These are phyloP conservation scores for Fusarium tupiense DNA, from an alignment of 2,329 filamentous ascomycete genomes.

Conservation along the genomic window DNA sequence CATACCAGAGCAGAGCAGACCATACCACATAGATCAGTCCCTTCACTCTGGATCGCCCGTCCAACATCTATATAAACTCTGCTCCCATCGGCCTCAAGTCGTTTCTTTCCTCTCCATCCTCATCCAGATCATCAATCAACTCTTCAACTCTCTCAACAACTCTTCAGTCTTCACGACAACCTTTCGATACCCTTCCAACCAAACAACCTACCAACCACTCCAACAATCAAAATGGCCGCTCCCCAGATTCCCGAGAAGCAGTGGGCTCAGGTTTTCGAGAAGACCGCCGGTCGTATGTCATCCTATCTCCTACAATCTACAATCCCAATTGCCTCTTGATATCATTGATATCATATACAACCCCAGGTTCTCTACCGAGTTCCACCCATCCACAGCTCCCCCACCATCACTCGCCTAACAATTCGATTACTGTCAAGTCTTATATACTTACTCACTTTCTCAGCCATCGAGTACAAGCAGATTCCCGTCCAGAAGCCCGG, in stretches of 20 bases:
- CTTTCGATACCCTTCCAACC: constrained; percentile 33
- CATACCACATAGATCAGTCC: constrained; percentile 21
- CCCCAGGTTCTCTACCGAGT: constrained; percentile 13
- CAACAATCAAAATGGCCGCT: constrained; percentile 44
- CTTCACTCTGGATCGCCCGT: constrained; percentile 32
- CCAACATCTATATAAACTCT: constrained; percentile 44
- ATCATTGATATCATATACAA: constrained; percentile 19
- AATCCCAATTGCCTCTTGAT: constrained; percentile 17
- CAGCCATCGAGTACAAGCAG: constrained; percentile 76
- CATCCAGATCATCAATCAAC: constrained; percentile 43
- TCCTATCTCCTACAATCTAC: background rate
- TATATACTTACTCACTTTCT: constrained; percentile 25
- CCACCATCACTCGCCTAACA: constrained; percentile 8
- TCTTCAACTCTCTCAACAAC: constrained; percentile 33
- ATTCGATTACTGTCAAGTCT: background rate
- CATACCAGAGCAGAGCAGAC: background rate
- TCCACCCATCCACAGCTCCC: constrained; percentile 24
- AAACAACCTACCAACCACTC: constrained; percentile 13
- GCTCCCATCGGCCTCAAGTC: constrained; percentile 35
- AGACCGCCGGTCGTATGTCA: constrained; percentile 74
- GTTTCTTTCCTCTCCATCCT: constrained; percentile 40
- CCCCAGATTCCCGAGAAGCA: constrained; percentile 78
- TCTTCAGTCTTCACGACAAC: constrained; percentile 36
- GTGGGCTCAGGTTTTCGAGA: constrained; percentile 91
- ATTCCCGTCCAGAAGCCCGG: constrained; percentile 85